A percentile compares a stretch with the other conserved stretches of the same genome.
phyloP scores from a whole-genome alignment of 2,329 filamentous ascomycete species.

The Colletotrichum aenigma region DNA sequence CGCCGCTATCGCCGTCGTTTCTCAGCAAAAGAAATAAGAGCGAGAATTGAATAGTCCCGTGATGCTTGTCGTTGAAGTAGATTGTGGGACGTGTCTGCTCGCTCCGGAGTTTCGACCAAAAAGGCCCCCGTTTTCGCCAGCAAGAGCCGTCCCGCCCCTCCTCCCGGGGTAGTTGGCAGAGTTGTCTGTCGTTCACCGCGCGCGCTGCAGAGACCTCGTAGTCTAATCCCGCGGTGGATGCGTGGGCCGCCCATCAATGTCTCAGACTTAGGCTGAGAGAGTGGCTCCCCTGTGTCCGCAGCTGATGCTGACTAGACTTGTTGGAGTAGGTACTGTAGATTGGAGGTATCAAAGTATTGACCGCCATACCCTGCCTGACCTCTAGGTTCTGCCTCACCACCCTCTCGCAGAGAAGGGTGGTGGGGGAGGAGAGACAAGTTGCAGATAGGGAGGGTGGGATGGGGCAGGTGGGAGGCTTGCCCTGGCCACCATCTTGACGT shows the following conservation, averaged over 20 bases:
- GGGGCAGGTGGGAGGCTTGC: neutral
- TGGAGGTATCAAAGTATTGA: neutral
- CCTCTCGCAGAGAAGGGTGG: neutral
- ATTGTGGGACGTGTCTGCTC: neutral
- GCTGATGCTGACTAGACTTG: neutral
- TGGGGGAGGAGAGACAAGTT: neutral
- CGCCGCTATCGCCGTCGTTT: neutral
- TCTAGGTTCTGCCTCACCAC: neutral
- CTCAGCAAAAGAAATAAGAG: neutral
- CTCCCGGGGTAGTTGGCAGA: neutral
- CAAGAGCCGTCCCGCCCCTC: neutral
- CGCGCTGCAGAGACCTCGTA: neutral
- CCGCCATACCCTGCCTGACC: neutral
- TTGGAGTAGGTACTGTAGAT: neutral
- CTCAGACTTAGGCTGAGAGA: neutral
- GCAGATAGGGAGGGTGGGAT: neutral
- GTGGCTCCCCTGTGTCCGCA: neutral
- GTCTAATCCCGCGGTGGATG: neutral
- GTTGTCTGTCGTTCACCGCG: neutral
- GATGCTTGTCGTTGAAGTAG: neutral
- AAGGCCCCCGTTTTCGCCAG: neutral
- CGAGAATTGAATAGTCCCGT: neutral
- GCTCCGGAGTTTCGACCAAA: neutral
- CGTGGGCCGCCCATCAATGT: conserved; percentile 8
- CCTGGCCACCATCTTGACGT: neutral